phyloP scores from a whole-genome alignment of 805 yeast species.

The Hemisphaericaspora nanyangensis region DNA sequence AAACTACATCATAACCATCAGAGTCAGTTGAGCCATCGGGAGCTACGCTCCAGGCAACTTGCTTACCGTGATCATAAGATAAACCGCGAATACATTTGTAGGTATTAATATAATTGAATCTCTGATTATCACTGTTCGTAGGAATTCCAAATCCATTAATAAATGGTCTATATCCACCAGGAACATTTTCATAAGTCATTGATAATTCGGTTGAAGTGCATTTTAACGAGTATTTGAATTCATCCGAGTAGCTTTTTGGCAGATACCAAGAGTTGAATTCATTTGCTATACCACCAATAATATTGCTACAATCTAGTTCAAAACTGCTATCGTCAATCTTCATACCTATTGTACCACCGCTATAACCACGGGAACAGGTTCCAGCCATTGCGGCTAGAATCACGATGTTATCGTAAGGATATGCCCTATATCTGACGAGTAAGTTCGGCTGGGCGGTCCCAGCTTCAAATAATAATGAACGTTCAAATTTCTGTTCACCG shows the following conservation, averaged over 20 bases:
- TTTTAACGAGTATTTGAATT: slow-evolving; percentile 8
- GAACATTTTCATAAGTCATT: slow-evolving; percentile 14
- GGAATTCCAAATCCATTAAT: slow-evolving; percentile 4
- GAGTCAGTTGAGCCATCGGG: slow-evolving; percentile 7
- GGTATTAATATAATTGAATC: slow-evolving; percentile 7
- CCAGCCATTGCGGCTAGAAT: slow-evolving; percentile 9
- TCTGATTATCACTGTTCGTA: no score
- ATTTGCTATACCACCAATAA: slow-evolving; percentile 16
- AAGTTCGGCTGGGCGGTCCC: background rate
- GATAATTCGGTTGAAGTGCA: slow-evolving; percentile 12
- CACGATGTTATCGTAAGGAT: slow-evolving; percentile 11
- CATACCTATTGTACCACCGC: slow-evolving; percentile 19
- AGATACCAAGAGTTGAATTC: slow-evolving; percentile 17
- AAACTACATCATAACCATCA: slow-evolving; percentile 11
- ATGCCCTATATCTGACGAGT: background rate
- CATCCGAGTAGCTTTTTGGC: slow-evolving; percentile 8
- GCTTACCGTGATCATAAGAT: slow-evolving; percentile 9
- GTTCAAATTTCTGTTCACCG: slow-evolving; percentile 12
- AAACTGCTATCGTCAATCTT: slow-evolving; percentile 3
- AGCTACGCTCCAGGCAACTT: slow-evolving; percentile 9
- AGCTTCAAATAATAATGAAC: slow-evolving; percentile 8
- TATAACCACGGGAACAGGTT: slow-evolving; percentile 16
- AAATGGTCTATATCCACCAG: slow-evolving; percentile 22
- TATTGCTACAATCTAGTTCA: slow-evolving; percentile 18
- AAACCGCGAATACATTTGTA: slow-evolving; percentile 9